phyloP scores from a whole-genome alignment of 1,139 yeast species.

The Geotrichum histeridarum region DNA sequence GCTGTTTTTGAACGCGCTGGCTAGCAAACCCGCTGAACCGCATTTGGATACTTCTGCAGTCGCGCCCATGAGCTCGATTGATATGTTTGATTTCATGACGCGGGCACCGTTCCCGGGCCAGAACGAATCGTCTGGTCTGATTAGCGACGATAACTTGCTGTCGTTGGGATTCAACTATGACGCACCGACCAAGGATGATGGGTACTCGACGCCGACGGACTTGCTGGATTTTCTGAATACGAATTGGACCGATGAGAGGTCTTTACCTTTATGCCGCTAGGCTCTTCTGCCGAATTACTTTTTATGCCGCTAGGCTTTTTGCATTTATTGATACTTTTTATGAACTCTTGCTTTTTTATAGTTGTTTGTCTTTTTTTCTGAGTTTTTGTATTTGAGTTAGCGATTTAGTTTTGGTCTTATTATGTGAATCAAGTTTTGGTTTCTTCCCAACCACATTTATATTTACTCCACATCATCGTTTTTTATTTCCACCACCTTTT shows the following conservation, averaged over 20 bases:
- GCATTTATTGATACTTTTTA: background rate
- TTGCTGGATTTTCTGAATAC: conserved; percentile 13
- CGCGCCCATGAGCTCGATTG: conserved; percentile 10
- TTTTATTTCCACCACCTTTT: background rate
- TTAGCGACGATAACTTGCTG: conserved; percentile 10
- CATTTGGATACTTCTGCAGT: background rate
- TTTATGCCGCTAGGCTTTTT: too few relatives aligned
- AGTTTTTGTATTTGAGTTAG: background rate
- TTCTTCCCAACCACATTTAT: background rate
- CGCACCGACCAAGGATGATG: background rate
- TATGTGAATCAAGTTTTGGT: background rate
- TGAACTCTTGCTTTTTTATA: background rate
- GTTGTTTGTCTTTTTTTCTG: background rate
- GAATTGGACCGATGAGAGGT: conserved; percentile 4
- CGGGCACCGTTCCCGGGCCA: conserved; percentile 5
- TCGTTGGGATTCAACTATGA: conserved; percentile 1
- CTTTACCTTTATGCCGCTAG: background rate
- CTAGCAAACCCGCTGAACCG: background rate
- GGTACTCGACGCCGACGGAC: background rate
- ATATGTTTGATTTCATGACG: conserved; percentile 17
- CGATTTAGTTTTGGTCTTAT: background rate
- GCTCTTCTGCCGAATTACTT: too few relatives aligned
- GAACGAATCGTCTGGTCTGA: conserved; percentile 5
- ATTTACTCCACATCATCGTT: background rate
- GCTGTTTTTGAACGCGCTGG: conserved; percentile 17